These are phyloP conservation scores for Colletotrichum agaves DNA, from an alignment of 2,329 filamentous ascomycete species.

Conservation along the genomic window DNA sequence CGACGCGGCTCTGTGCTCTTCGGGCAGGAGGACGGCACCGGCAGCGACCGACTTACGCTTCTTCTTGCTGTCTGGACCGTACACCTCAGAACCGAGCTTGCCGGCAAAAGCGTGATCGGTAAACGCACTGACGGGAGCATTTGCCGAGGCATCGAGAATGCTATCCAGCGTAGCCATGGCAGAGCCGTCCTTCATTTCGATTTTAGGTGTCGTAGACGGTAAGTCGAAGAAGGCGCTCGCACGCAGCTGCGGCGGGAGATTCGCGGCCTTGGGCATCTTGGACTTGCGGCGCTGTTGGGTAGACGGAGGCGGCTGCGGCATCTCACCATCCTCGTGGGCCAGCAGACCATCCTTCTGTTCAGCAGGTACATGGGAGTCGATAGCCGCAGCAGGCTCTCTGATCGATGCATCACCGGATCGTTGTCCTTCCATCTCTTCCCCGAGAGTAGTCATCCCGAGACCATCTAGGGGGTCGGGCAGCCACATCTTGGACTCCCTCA, in stretches of 20 bases:
- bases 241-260: conserved; percentile 83
- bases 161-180: conserved; percentile 90
- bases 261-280: conserved; percentile 41
- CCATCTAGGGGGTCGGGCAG: conserved; percentile 58
- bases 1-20: conserved; percentile 38
- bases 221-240: conserved; percentile 93
- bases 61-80: conserved; percentile 67
- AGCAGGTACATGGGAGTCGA: conserved; percentile 15
- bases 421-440: background rate
- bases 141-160: conserved; percentile 89
- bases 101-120: conserved; percentile 89
- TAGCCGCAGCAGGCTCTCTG: background rate
- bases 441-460: conserved; percentile 12
- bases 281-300: conserved; percentile 47
- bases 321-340: background rate
- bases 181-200: conserved; percentile 78
- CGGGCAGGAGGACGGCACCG: conserved; percentile 40
- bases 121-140: conserved; percentile 89
- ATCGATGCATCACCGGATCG: conserved; percentile 11
- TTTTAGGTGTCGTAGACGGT: conserved; percentile 62
- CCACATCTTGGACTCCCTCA: conserved; percentile 54
- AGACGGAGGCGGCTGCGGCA: conserved; percentile 28
- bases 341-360: conserved; percentile 1
- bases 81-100: conserved; percentile 78
- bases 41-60: conserved; percentile 51